phyloP scores from a whole-genome alignment of 176 grass and related monocot species.

The Rhynchospora pubera region DNA sequence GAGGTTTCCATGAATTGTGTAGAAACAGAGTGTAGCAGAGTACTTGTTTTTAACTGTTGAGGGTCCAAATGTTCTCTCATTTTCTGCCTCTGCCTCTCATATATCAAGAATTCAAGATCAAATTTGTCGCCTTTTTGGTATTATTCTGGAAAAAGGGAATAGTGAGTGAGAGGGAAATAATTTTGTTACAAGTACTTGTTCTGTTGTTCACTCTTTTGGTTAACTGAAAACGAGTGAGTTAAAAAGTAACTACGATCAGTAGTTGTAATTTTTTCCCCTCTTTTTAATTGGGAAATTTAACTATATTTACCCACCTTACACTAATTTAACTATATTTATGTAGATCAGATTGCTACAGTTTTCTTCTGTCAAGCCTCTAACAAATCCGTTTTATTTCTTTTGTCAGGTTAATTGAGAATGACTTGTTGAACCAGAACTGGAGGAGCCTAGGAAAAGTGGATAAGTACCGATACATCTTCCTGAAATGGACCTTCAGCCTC shows the following conservation, averaged over 20 bases:
- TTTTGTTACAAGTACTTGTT: not conserved
- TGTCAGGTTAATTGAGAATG: slow-evolving; percentile 76
- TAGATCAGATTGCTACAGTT: not conserved
- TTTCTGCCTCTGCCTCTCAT: not conserved
- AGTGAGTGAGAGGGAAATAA: not conserved
- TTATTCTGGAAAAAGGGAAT: not conserved
- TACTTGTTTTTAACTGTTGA: not conserved
- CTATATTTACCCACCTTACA: not conserved
- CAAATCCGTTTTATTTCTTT: not conserved
- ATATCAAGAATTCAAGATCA: not conserved
- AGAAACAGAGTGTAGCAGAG: slow-evolving; percentile 5
- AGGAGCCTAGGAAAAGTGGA: slow-evolving; percentile 42
- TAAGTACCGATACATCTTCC: slow-evolving; percentile 58
- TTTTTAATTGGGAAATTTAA: not conserved
- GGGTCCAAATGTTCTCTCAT: not conserved
- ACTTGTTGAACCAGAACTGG: slow-evolving; percentile 94
- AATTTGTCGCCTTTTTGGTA: too few relatives aligned
- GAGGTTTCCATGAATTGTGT: not conserved
- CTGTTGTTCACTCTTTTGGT: not conserved
- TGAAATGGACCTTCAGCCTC: slow-evolving; percentile 93
- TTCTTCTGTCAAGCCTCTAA: not conserved
- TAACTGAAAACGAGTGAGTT: not conserved
- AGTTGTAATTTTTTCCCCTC: not conserved
- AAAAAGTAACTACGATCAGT: not conserved
- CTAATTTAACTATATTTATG: not conserved